Base-by-base conservation (phyloP, 495 filamentous ascomycete genomes). In the Coniosporium apollinis region DNA sequence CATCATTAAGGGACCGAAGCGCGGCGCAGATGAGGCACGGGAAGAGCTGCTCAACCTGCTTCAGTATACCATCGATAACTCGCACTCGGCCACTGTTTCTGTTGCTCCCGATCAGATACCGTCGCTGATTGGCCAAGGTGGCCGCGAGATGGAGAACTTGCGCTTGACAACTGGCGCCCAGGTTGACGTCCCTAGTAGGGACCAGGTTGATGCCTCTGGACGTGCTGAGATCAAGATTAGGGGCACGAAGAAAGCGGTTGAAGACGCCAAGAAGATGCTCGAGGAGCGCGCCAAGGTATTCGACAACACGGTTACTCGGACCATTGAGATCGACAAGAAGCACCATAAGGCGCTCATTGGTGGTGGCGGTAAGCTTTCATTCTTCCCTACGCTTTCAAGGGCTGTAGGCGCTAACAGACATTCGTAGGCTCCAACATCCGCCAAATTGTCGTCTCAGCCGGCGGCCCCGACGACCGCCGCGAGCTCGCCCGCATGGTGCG, bases 271-370 rank as follows among this genome's bases (percentile, higher is more conserved):
- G 72, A 81, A 80, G 62, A 57, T 86, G 18, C 60, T 96, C 33
- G 72, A 85, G 50, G 76, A 87, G 57, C 84, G 85, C 50, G 75
- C 73, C 34, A 75, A 70, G 29, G 65, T 79, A 28, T 93, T 93
- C 44, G 86, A 96, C 49, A 71, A 87, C 38, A 94, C 72, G 10
- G 67, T 94, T 35, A 73, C 75, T 11, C 76, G 76, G 60, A 82
- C 74, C 15, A 67, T 99, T 21, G 76, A 84, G 14, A 75, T 99
- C 3, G 84, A 94, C 39, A 79, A 81, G 61, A 87, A 85, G 58
- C 74, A 85, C 51, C 91, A 99, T 61, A 77, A 78, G 51, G 72
- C 76, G 19, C 60, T 99, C 26, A 99, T 99, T 57, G 89, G 89
- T 34, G 60, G 70, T 44, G 76, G 77, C 50, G 89, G 86, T 93